Evolutionary conservation across 208 protist genomes (phyloP).

Genomic region (Trypanosoma rangeli): DNA sequence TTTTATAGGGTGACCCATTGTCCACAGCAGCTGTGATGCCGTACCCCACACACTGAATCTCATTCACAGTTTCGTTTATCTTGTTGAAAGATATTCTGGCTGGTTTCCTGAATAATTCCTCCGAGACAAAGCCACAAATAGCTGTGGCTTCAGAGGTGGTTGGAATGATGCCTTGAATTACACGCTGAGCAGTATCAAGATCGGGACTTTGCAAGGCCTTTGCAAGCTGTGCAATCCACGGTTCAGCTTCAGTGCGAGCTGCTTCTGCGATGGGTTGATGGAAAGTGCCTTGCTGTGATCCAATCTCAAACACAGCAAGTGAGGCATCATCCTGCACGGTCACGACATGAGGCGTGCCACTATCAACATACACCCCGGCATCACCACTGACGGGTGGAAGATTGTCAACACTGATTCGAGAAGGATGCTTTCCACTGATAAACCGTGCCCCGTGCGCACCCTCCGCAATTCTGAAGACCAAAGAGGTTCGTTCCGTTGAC

Average conservation of each 20-base stretch:
- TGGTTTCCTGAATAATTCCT: slow-evolving; percentile 51
- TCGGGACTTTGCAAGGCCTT: slow-evolving; percentile 43
- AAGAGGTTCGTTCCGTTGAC: slow-evolving; percentile 33
- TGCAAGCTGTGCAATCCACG: slow-evolving; percentile 58
- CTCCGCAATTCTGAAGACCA: slow-evolving; percentile 14
- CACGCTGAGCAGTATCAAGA: slow-evolving; percentile 43
- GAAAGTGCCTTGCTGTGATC: neutral
- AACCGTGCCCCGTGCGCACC: slow-evolving; percentile 2
- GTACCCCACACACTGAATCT: slow-evolving; percentile 64
- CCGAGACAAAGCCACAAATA: slow-evolving; percentile 57
- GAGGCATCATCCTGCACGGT: slow-evolving; percentile 37
- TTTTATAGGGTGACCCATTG: slow-evolving; percentile 43
- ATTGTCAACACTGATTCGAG: slow-evolving; percentile 16
- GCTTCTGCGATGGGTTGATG: neutral
- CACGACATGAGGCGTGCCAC: slow-evolving; percentile 29
- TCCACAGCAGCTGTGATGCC: slow-evolving; percentile 50
- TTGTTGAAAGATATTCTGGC: slow-evolving; percentile 56
- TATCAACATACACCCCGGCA: slow-evolving; percentile 13
- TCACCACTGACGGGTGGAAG: slow-evolving; percentile 11
- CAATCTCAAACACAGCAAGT: slow-evolving; percentile 14
- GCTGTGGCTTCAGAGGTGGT: slow-evolving; percentile 38
- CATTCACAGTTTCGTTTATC: slow-evolving; percentile 27
- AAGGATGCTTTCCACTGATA: slow-evolving; percentile 6
- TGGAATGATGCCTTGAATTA: slow-evolving; percentile 44
- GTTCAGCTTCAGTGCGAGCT: slow-evolving; percentile 16